Evolutionary conservation across 768 basidiomycete genomes (phyloP), one percentile per base, ranked within the genome.

Genomic region (Lactarius trivialis): DNA sequence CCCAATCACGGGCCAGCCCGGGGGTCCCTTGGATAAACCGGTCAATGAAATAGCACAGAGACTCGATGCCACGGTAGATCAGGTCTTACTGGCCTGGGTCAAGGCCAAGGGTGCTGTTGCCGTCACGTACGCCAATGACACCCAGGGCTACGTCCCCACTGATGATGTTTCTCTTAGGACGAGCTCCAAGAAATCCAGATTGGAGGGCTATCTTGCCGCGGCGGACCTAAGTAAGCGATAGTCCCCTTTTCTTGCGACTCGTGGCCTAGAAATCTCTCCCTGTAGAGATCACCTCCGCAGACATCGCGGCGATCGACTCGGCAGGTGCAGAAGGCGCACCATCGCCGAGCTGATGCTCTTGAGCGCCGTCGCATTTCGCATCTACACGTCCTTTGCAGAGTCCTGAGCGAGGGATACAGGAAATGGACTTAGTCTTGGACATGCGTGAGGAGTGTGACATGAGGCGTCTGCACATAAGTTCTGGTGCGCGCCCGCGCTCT

Each of bases 11-110:
- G 70, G 70, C 26, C 72, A 73, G 45, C 82, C 83, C 1, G 85
- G 83, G 3, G 88, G 88, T 3, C 83, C 87, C 2, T 75, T 89
- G 11, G 86, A 88, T 68, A 77, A 72, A 26, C 85, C 85, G 0
- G 71, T 89, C 49, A 74, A 76, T 37, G 71, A 73, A 17, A 84
- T 88, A 37, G 82, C 85, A 0, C 69, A 74, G 9, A 74, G 79
- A 7, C 76, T 82, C 26, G 74, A 76, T 8, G 82, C 78, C 19
- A 79, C 80, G 3, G 74, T 80, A 1, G 88, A 88, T 60, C 88
- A 91, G 70, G 80, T 89, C 9, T 75, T 90, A 5, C 76, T 89
- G 8, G 85, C 86, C 0, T 89, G 88, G 88, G 79, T 81, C 5
- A 87, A 83, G 68, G 76, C 81, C 7, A 89, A 91, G 70, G 85